A percentile compares a stretch with the other conserved stretches of the same genome.
phyloP scores from a whole-genome alignment of 176 grass and related monocot species.

The Stipa capillata region DNA sequence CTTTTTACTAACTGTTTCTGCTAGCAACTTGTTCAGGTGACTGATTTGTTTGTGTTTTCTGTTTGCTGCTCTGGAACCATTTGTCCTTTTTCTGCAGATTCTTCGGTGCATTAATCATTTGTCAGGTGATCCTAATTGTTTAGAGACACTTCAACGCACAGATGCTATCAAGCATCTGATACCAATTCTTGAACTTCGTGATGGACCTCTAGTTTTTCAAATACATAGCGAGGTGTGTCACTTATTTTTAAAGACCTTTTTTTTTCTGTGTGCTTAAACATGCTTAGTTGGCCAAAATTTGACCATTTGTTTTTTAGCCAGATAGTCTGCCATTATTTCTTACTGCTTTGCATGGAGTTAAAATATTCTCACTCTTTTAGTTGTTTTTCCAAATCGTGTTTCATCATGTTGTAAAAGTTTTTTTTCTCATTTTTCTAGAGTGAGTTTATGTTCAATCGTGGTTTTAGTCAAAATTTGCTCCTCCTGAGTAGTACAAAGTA shows the following conservation, averaged over 20 bases:
- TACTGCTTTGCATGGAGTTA: not conserved
- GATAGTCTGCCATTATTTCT: not conserved
- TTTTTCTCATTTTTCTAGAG: not conserved
- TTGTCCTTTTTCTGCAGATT: constrained; percentile 47
- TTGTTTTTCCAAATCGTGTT: not conserved
- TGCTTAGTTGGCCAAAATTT: not conserved
- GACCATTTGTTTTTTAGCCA: too few species aligned
- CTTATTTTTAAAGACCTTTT: too few species aligned
- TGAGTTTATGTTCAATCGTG: not conserved
- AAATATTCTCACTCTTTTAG: not conserved
- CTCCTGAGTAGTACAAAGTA: not conserved
- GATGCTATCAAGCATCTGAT: constrained; percentile 99
- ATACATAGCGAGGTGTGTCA: constrained; percentile 79
- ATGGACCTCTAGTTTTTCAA: constrained; percentile 81
- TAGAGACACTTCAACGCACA: constrained; percentile 92
- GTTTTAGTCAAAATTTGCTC: not conserved
- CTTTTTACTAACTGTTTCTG: constrained; percentile 5
- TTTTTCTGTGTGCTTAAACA: too few species aligned
- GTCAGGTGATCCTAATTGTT: constrained; percentile 93
- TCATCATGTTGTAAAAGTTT: not conserved
- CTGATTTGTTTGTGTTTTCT: constrained; percentile 1
- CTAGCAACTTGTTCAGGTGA: constrained; percentile 15
- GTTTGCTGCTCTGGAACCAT: constrained; percentile 11
- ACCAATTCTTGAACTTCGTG: constrained; percentile 91
- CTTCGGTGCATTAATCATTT: constrained; percentile 98